Evolutionary conservation across 164 flowering plant genomes (phyloP).

Genomic region (Cinnamomum chago): DNA sequence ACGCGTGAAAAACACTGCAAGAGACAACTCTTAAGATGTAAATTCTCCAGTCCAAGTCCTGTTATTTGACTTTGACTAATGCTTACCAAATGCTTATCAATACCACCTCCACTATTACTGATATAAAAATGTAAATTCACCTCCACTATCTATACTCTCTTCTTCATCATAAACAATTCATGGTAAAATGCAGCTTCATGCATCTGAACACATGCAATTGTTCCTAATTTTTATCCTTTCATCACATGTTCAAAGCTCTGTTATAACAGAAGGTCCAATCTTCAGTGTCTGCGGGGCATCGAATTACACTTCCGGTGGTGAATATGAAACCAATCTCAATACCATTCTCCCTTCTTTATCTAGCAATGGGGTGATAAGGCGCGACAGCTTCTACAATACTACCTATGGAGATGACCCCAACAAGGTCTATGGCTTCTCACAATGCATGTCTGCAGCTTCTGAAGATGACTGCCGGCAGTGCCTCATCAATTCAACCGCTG

Average conservation of each 20-base stretch:
- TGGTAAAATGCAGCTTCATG: neutral
- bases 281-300: neutral
- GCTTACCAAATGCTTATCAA: too few relatives aligned
- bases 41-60: too few relatives aligned
- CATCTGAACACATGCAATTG: neutral
- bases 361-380: slow-evolving; percentile 10
- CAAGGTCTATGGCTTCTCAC: slow-evolving; percentile 23
- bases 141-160: too few relatives aligned
- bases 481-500: slow-evolving; percentile 9
- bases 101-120: too few relatives aligned
- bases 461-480: slow-evolving; percentile 13
- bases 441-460: slow-evolving; percentile 22
- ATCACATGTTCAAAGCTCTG: neutral
- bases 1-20: too few relatives aligned
- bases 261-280: neutral
- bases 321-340: slow-evolving; percentile 18
- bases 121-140: too few relatives aligned
- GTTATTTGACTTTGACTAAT: too few relatives aligned
- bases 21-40: too few relatives aligned
- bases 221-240: neutral
- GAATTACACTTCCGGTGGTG: slow-evolving; percentile 8
- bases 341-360: slow-evolving; percentile 10
- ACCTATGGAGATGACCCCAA: slow-evolving; percentile 17
- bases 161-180: too few relatives aligned
- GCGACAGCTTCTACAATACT: slow-evolving; percentile 11